phyloP scores from a whole-genome alignment of 306 rosid genomes.

The Pterocarpus macrocarpus region DNA sequence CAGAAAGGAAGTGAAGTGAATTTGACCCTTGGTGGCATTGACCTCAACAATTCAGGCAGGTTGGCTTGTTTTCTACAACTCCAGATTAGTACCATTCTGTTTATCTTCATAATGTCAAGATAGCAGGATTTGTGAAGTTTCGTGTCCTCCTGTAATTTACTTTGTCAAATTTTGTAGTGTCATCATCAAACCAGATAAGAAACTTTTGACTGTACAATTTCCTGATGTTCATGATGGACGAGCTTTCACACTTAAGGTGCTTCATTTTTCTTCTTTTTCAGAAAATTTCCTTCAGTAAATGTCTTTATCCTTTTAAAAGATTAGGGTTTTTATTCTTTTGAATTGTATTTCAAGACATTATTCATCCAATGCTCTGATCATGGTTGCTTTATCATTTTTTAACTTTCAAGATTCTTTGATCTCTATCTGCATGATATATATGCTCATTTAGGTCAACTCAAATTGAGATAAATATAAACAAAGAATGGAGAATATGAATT shows the following conservation, averaged over 20 bases:
- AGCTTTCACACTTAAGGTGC: slow-evolving; percentile 96
- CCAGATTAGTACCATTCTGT: slow-evolving; percentile 23
- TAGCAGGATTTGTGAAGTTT: slow-evolving; percentile 35
- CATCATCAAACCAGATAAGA: slow-evolving; percentile 90
- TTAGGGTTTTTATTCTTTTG: not conserved
- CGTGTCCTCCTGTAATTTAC: slow-evolving; percentile 48
- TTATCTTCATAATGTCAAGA: slow-evolving; percentile 26
- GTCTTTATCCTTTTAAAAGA: slow-evolving; percentile 3
- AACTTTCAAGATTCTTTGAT: not conserved
- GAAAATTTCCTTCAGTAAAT: not conserved
- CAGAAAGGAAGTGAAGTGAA: slow-evolving; percentile 88
- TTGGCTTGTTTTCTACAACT: slow-evolving; percentile 68
- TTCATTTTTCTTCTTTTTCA: slow-evolving; percentile 25
- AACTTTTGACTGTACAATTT: slow-evolving; percentile 91
- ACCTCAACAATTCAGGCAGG: slow-evolving; percentile 99
- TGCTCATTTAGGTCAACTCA: slow-evolving; percentile 32
- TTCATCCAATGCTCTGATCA: not conserved
- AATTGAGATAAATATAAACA: slow-evolving; percentile 25
- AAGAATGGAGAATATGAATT: slow-evolving; percentile 19
- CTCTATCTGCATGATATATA: slow-evolving; percentile 21
- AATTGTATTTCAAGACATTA: slow-evolving; percentile 27
- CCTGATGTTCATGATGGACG: slow-evolving; percentile 98
- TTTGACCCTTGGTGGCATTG: slow-evolving; percentile 98
- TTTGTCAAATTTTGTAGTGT: slow-evolving; percentile 71
- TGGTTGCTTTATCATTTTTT: slow-evolving; percentile 13